Percentiles rank a stretch among this genome's conserved stretches.
phyloP scores from a whole-genome alignment of 164 flowering plant species.

The Nymphaea thermarum region DNA sequence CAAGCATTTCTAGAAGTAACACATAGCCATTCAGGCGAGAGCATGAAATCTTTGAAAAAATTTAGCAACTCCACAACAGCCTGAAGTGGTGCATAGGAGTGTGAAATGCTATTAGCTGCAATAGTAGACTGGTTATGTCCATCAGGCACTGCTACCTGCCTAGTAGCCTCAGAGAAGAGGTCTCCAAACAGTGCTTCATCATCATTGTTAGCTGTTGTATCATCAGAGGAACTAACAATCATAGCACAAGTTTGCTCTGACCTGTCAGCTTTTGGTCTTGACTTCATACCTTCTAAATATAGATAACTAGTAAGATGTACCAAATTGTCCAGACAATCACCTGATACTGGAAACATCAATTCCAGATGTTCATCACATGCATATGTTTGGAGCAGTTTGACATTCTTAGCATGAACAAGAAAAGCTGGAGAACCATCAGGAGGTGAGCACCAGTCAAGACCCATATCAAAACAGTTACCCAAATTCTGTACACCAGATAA shows the following conservation, averaged over 20 bases:
- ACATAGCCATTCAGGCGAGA: slow-evolving; percentile 56
- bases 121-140: slow-evolving; percentile 47
- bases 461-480: slow-evolving; percentile 25
- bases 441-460: slow-evolving; percentile 11
- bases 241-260: slow-evolving; percentile 39
- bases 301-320: slow-evolving; percentile 64
- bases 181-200: slow-evolving; percentile 98
- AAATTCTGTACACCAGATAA: slow-evolving; percentile 20
- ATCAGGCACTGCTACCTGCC: slow-evolving; percentile 58
- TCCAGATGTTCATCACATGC: slow-evolving; percentile 44
- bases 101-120: slow-evolving; percentile 28
- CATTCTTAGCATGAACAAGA: slow-evolving; percentile 27
- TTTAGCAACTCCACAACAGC: slow-evolving; percentile 60
- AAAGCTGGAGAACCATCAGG: slow-evolving; percentile 27
- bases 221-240: slow-evolving; percentile 42
- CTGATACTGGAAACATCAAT: slow-evolving; percentile 51
- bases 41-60: slow-evolving; percentile 45
- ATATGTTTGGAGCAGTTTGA: slow-evolving; percentile 45
- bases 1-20: slow-evolving; percentile 54
- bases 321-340: slow-evolving; percentile 63
- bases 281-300: slow-evolving; percentile 69
- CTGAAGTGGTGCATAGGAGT: slow-evolving; percentile 45
- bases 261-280: slow-evolving; percentile 56
- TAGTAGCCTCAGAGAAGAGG: slow-evolving; percentile 85
- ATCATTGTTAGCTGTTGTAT: slow-evolving; percentile 56